Evolutionary conservation across 2,329 filamentous ascomycete species (phyloP).

Genomic region (Fusarium sambucinum): DNA sequence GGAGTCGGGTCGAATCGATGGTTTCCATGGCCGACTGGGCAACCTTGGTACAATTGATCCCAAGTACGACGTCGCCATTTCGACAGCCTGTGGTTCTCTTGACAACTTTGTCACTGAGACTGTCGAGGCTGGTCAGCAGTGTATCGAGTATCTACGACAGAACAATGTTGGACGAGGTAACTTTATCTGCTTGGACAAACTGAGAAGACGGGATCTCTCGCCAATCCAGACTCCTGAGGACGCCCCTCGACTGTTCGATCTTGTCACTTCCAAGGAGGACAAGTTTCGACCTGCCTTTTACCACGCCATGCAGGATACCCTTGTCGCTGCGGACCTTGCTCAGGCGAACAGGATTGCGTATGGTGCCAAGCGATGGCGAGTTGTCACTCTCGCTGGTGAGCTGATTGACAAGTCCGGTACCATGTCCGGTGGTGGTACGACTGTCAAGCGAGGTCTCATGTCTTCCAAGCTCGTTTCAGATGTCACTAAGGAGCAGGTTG

Average conservation of each 20-base stretch:
- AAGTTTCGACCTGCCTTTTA: slow-evolving; percentile 93
- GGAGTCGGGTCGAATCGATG: slow-evolving; percentile 95
- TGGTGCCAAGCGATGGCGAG: slow-evolving; percentile 91
- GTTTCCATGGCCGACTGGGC: slow-evolving; percentile 94
- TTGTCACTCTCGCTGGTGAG: slow-evolving; percentile 94
- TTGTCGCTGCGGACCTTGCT: slow-evolving; percentile 92
- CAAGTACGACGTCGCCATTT: slow-evolving; percentile 97
- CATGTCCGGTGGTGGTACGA: slow-evolving; percentile 96
- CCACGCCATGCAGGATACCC: slow-evolving; percentile 92
- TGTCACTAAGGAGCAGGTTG: slow-evolving; percentile 87
- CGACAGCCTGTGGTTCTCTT: slow-evolving; percentile 89
- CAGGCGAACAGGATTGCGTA: slow-evolving; percentile 98
- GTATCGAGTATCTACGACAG: slow-evolving; percentile 96
- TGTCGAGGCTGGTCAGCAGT: slow-evolving; percentile 95
- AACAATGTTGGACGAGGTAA: slow-evolving; percentile 97
- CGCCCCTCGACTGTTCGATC: slow-evolving; percentile 91
- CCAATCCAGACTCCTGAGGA: slow-evolving; percentile 89
- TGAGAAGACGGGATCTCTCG: slow-evolving; percentile 81
- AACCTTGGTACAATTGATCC: slow-evolving; percentile 94
- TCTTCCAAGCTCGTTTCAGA: slow-evolving; percentile 94
- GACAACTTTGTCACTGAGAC: slow-evolving; percentile 98
- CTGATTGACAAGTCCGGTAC: slow-evolving; percentile 98
- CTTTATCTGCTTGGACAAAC: slow-evolving; percentile 94
- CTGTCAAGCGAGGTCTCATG: slow-evolving; percentile 93
- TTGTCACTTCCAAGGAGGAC: slow-evolving; percentile 89